phyloP scores from a whole-genome alignment of 495 filamentous ascomycete species.

The Penicillium maclennaniae region DNA sequence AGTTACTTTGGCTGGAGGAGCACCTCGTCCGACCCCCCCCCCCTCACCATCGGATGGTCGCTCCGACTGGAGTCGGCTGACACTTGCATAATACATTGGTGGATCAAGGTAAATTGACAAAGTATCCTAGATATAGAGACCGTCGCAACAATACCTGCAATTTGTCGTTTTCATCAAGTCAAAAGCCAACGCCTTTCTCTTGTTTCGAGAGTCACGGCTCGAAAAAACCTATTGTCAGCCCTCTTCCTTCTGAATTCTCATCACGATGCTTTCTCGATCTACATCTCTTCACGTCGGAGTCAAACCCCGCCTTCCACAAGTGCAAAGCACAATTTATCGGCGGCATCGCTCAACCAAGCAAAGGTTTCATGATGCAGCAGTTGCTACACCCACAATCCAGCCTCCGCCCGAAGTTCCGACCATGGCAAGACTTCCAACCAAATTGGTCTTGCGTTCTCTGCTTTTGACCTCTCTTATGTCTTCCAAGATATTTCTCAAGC shows the following conservation, averaged over 20 bases:
- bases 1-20: conserved; percentile 5
- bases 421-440: conserved; percentile 64
- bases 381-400: not conserved
- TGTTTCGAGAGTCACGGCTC: not conserved
- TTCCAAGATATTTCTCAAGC: conserved; percentile 62
- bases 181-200: not conserved
- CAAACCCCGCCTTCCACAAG: not conserved
- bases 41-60: conserved; percentile 15
- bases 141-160: not conserved
- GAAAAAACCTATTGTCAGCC: not conserved
- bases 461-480: conserved; percentile 73
- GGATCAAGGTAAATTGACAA: not conserved
- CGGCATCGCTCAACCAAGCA: conserved; percentile 20
- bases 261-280: conserved; percentile 12
- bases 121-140: not conserved
- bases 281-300: not conserved
- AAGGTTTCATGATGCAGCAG: conserved; percentile 13
- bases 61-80: conserved; percentile 18
- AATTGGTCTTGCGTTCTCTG: conserved; percentile 65
- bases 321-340: not conserved
- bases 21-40: conserved; percentile 13
- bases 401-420: conserved; percentile 35
- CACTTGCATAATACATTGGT: conserved; percentile 3
- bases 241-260: not conserved
- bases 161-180: not conserved